Evolutionary conservation across 768 basidiomycete species (phyloP).

Genomic region (Macrolepiota dolichaula): DNA sequence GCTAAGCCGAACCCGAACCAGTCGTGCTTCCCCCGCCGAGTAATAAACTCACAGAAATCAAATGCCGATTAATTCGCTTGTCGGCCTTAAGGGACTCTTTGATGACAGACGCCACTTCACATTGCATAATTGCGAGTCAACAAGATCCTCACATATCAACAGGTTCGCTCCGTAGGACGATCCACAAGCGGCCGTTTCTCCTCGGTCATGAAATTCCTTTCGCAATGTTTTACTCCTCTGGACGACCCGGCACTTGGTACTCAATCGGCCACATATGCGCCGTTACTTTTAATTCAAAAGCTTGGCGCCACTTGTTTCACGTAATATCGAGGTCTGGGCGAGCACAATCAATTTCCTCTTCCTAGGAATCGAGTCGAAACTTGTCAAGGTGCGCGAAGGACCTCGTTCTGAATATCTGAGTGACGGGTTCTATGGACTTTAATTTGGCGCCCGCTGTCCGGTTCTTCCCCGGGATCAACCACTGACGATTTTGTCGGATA

Average conservation of each 20-base stretch:
- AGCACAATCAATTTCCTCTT: conserved; percentile 1
- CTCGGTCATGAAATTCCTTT: neutral
- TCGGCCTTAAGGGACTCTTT: neutral
- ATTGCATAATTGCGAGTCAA: neutral
- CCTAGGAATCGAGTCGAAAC: neutral
- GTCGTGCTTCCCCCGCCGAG: neutral
- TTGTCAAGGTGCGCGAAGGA: neutral
- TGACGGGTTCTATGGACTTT: conserved; percentile 5
- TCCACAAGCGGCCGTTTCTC: neutral
- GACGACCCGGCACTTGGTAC: neutral
- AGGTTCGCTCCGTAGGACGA: neutral
- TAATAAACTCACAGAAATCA: neutral
- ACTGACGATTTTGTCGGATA: neutral
- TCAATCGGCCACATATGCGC: neutral
- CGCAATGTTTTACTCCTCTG: neutral
- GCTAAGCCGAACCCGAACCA: no score
- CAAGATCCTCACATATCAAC: neutral
- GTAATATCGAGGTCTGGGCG: neutral
- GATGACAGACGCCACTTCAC: conserved; percentile 7
- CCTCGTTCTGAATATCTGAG: neutral
- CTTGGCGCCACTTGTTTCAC: conserved; percentile 1
- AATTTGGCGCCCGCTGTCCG: neutral
- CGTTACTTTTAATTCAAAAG: neutral
- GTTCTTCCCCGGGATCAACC: neutral
- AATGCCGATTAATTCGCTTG: neutral